Base-by-base conservation (phyloP, 169 alveolate genomes). In the Cryptosporidium ryanae region DNA sequence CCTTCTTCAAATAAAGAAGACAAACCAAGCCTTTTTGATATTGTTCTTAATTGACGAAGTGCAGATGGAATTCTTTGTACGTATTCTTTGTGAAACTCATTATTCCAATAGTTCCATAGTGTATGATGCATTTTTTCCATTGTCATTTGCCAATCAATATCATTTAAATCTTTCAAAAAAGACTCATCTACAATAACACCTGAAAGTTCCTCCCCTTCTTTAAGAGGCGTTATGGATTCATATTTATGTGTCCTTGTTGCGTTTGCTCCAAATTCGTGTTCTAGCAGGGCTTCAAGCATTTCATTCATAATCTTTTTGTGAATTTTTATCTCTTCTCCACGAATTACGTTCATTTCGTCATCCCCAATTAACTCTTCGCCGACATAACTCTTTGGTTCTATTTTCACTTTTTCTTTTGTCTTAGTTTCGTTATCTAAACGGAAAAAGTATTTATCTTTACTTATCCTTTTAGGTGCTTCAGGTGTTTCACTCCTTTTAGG, bases 121-220 rank as follows among this genome's bases (percentile, higher is more conserved):
- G 84, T 52, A 29, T 34, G 61, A 52, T 70, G 67, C 55, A 70
- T 70, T 21, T 70, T 70, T 70, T 70, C 84, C 84, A 70, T 70
- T n/a, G 67, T 43, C 15, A 70, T 70, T 55, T 70, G 84, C 84
- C 84, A 70, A 70, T 70, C 84, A 18, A 70, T 23, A 23, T 50
- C 67, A 15, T 50, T 34, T 55, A 70, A 34, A n/a, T 55, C 32
- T 29, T 43, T 31, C 10, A 70, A 54, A 21, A 70, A 70, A 12
- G 25, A 25, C 32, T 70, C 84, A 55, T 70, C 54, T 12, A 70
- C 43, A 23, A 70, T 55, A 17, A 17, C 68, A 29, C 27, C 38
- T 23, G 84, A 70, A 2, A 70, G 21, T 34, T 55, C 54, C 1
- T 70, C 84, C 5, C 57, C 67, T 17, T 70, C 44, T 3, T 54